A percentile compares a stretch with the other conserved stretches of the same genome.
phyloP scores from a whole-genome alignment of 2,329 filamentous ascomycete genomes.

The Penicillium aurantiogriseum region DNA sequence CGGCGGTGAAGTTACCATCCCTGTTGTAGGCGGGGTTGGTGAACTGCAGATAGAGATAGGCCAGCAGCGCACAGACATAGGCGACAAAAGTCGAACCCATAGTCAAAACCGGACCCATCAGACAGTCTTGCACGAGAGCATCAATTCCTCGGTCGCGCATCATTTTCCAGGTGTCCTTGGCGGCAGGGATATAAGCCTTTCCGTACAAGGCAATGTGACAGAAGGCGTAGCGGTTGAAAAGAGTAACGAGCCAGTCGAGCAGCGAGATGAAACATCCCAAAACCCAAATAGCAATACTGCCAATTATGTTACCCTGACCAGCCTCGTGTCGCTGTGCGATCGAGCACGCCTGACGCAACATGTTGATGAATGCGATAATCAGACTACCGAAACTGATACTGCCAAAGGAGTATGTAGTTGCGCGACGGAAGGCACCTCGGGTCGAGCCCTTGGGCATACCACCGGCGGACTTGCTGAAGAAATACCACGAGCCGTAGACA shows the following conservation, averaged over 20 bases:
- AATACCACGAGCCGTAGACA: conserved; percentile 93
- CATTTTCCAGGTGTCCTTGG: conserved; percentile 87
- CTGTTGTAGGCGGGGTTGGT: conserved; percentile 77
- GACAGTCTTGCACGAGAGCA: conserved; percentile 82
- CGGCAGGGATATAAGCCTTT: conserved; percentile 79
- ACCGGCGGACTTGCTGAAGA: conserved; percentile 60
- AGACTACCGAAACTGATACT: conserved; percentile 85
- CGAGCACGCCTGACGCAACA: conserved; percentile 76
- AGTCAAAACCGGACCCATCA: conserved; percentile 69
- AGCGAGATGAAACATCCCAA: conserved; percentile 73
- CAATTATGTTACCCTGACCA: conserved; percentile 66
- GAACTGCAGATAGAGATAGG: conserved; percentile 83
- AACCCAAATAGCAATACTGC: conserved; percentile 67
- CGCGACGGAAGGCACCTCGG: conserved; percentile 74
- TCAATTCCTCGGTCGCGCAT: conserved; percentile 91
- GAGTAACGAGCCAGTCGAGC: conserved; percentile 81
- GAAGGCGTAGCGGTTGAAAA: conserved; percentile 90
- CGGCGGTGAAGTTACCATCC: conserved; percentile 65
- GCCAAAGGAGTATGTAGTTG: conserved; percentile 88
- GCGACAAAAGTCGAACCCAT: conserved; percentile 81
- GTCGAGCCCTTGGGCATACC: conserved; percentile 76
- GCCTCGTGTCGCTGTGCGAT: conserved; percentile 68
- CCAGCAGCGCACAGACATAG: conserved; percentile 75
- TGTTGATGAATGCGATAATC: conserved; percentile 82
- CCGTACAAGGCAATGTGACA: conserved; percentile 92